Percentiles rank a stretch among this genome's conserved stretches.
phyloP scores from a whole-genome alignment of 306 rosid genomes.

The Bauhinia variegata region DNA sequence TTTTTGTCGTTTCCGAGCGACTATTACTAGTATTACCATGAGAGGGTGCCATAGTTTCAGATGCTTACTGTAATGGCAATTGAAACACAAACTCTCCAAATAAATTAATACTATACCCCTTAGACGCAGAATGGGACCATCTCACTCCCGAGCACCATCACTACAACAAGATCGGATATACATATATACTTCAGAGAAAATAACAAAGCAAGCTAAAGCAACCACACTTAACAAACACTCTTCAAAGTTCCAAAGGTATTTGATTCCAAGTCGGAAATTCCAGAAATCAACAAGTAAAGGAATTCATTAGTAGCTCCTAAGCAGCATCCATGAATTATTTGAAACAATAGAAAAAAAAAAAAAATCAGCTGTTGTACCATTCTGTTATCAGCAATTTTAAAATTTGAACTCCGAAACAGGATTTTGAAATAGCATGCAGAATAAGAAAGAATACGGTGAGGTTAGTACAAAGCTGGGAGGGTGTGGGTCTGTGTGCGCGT shows the following conservation, averaged over 20 bases:
- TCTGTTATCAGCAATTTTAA: not conserved
- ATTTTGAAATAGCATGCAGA: not conserved
- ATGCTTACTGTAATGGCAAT: constrained; percentile 3
- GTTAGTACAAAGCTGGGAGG: no score
- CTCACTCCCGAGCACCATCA: not conserved
- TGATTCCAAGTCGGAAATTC: not conserved
- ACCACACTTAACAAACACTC: not conserved
- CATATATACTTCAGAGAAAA: no score
- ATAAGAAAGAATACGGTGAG: not conserved
- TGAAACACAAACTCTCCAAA: constrained; percentile 22
- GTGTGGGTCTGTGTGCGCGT: no score
- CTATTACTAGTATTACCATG: constrained; percentile 64
- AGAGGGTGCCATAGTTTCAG: constrained; percentile 58
- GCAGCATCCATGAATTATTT: not conserved
- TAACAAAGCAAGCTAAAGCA: no score
- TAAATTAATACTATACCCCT: constrained; percentile 26
- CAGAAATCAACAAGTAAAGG: constrained; percentile 1
- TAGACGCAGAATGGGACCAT: not conserved
- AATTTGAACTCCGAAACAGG: not conserved
- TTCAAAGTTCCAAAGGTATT: not conserved
- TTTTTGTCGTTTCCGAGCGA: constrained; percentile 66
- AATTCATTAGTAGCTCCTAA: not conserved
- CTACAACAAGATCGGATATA: constrained; percentile 10
- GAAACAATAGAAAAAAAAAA: not conserved
- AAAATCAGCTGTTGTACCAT: not conserved